Percentiles rank a stretch among this genome's conserved stretches.
Evolutionary conservation across 2,329 filamentous ascomycete genomes (phyloP).

Genomic region (Cladobotryum protrusum): DNA sequence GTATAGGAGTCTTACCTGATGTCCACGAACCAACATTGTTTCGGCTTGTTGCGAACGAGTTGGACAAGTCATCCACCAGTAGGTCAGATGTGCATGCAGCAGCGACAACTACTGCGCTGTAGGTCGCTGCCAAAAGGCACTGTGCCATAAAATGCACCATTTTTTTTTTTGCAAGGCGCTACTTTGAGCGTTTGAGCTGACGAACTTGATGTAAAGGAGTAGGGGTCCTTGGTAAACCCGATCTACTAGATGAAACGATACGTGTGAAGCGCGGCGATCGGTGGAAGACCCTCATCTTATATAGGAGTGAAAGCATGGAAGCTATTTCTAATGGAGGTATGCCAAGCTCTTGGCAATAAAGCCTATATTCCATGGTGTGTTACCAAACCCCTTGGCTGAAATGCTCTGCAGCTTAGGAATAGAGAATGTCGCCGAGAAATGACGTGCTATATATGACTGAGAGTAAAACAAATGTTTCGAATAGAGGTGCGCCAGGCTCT

Average conservation of each 20-base stretch:
- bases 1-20: slow-evolving; percentile 24
- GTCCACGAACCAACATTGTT: slow-evolving; percentile 31
- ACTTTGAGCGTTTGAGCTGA: not conserved
- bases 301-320: not conserved
- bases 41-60: slow-evolving; percentile 24
- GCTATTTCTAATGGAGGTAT: not conserved
- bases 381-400: not conserved
- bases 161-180: slow-evolving; percentile 7
- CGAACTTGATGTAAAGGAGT: not conserved
- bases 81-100: slow-evolving; percentile 24
- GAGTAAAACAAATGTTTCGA: too few relatives aligned
- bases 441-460: too few relatives aligned
- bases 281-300: not conserved
- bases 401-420: too few relatives aligned
- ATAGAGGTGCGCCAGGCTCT: too few relatives aligned
- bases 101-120: slow-evolving; percentile 12
- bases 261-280: not conserved
- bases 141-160: slow-evolving; percentile 15
- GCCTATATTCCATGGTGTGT: not conserved
- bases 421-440: too few relatives aligned
- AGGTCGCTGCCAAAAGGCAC: slow-evolving; percentile 13
- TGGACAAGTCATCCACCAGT: slow-evolving; percentile 28
- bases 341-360: not conserved
- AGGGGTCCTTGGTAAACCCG: not conserved
- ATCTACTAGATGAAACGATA: not conserved